These are phyloP conservation scores for Scheffersomyces illinoinensis DNA, from an alignment of 1,139 yeast species.

Conservation along the genomic window DNA sequence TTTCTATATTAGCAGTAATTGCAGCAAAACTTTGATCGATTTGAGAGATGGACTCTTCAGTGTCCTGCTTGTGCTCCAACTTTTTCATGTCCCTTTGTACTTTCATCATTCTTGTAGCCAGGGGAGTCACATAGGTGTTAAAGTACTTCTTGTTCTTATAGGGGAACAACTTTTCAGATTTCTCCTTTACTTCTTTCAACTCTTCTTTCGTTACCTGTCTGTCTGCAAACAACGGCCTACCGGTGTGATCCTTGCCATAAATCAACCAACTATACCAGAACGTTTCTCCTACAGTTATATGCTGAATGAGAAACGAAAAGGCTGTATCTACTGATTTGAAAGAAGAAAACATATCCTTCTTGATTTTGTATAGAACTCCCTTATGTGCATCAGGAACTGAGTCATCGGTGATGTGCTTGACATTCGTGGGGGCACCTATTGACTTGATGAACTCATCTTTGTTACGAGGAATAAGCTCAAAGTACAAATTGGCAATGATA, in stretches of 20 bases:
- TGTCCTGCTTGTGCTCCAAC: conserved; percentile 9
- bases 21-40: conserved; percentile 8
- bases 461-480: conserved; percentile 25
- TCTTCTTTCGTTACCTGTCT: conserved; percentile 23
- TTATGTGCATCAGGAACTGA: conserved; percentile 26
- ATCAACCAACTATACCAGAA: conserved; percentile 48
- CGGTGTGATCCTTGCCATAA: conserved; percentile 37
- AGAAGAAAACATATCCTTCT: conserved; percentile 24
- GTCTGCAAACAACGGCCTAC: conserved; percentile 29
- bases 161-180: conserved; percentile 23
- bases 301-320: conserved; percentile 29
- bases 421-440: conserved; percentile 24
- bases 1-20: conserved; percentile 12
- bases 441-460: conserved; percentile 26
- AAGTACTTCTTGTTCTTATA: conserved; percentile 38
- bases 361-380: conserved; percentile 24
- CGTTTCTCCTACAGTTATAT: conserved; percentile 28
- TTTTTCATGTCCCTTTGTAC: conserved; percentile 31
- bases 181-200: conserved; percentile 18
- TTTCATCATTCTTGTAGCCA: conserved; percentile 43
- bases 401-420: conserved; percentile 42
- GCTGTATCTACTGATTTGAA: conserved; percentile 26
- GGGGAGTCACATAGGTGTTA: conserved; percentile 47
- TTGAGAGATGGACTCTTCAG: conserved; percentile 3
- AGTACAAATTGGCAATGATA: conserved; percentile 29